phyloP scores from a whole-genome alignment of 1,284 basidiomycete genomes.

The Takashimella tepidaria region DNA sequence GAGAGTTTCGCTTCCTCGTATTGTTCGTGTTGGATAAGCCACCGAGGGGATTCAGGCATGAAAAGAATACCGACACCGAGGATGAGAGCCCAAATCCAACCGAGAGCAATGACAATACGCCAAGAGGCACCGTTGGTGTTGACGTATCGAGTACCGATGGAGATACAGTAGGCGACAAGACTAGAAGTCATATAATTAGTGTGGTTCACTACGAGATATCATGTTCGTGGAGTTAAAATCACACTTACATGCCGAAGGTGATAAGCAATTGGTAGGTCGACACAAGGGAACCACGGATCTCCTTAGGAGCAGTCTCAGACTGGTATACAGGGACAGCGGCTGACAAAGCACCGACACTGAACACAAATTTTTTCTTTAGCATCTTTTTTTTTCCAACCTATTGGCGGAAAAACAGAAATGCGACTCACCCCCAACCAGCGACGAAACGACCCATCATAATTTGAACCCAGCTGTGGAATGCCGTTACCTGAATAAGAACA shows the following conservation, averaged over 20 bases:
- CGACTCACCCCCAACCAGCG: conserved; percentile 46
- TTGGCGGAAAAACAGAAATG: too few relatives aligned
- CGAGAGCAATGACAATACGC: not conserved
- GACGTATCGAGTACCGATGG: conserved; percentile 43
- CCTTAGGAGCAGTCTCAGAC: conserved; percentile 56
- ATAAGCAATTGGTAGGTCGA: conserved; percentile 67
- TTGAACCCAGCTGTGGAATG: conserved; percentile 11
- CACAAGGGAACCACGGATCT: conserved; percentile 70
- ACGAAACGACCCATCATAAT: conserved; percentile 59
- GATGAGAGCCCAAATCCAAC: conserved; percentile 17
- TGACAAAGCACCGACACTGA: conserved; percentile 66
- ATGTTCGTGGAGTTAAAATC: too few relatives aligned
- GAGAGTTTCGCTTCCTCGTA: conserved; percentile 24
- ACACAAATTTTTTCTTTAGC: conserved; percentile 27
- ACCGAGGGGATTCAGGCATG: conserved; percentile 28
- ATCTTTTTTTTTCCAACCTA: too few relatives aligned
- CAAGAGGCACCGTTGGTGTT: not conserved
- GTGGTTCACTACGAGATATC: too few relatives aligned
- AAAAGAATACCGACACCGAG: conserved; percentile 21
- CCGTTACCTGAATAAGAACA: conserved; percentile 54
- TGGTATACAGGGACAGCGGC: conserved; percentile 64
- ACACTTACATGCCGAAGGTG: conserved; percentile 50
- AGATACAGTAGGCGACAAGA: conserved; percentile 58
- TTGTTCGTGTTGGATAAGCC: conserved; percentile 26
- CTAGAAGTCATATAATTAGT: too few relatives aligned